Evolutionary conservation across 2,329 filamentous ascomycete species (phyloP).

Genomic region (Microdochium nivale): DNA sequence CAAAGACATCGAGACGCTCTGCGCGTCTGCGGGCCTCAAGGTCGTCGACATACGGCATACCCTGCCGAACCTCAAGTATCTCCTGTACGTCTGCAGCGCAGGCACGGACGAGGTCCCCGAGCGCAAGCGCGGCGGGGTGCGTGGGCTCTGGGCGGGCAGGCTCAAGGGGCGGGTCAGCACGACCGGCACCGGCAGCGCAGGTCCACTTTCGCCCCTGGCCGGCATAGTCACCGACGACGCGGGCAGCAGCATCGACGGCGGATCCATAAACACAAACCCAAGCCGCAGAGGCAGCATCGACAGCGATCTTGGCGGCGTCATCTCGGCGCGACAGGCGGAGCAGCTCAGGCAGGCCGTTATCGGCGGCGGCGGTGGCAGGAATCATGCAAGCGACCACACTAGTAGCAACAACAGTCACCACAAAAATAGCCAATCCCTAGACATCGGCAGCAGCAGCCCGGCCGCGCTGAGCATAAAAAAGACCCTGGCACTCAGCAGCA

Average conservation of each 20-base stretch:
- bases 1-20: conserved; percentile 76
- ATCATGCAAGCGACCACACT: not conserved
- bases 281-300: conserved; percentile 35
- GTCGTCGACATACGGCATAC: conserved; percentile 89
- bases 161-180: conserved; percentile 14
- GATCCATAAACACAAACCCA: conserved; percentile 4
- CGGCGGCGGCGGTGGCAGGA: not conserved
- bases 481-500: not conserved
- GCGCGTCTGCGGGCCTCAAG: conserved; percentile 58
- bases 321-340: conserved; percentile 23
- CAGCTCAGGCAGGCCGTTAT: conserved; percentile 23
- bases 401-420: not conserved
- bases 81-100: conserved; percentile 82
- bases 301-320: conserved; percentile 21
- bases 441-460: not conserved
- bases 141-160: conserved; percentile 46
- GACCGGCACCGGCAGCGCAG: conserved; percentile 4
- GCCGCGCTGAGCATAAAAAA: not conserved
- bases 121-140: conserved; percentile 51
- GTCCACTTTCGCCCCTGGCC: not conserved
- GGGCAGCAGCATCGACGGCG: conserved; percentile 24
- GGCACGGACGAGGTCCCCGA: conserved; percentile 57
- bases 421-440: not conserved
- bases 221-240: conserved; percentile 23
- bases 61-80: conserved; percentile 85